phyloP scores from a whole-genome alignment of 2,329 filamentous ascomycete species.

The Nannizzia gypsea region DNA sequence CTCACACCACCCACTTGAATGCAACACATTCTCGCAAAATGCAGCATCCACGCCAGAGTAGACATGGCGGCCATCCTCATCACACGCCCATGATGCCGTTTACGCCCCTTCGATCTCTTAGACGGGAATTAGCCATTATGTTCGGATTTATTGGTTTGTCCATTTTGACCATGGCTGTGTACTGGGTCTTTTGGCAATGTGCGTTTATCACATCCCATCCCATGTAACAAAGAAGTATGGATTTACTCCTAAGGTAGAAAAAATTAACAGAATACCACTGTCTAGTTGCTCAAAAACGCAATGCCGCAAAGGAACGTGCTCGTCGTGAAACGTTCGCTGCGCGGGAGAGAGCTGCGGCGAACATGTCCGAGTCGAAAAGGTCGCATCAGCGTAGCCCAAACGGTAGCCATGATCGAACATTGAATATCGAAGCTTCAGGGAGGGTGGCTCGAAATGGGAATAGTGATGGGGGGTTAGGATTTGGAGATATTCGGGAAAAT shows the following conservation, averaged over 20 bases:
- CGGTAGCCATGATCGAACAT: constrained; percentile 4
- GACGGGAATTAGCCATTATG: constrained; percentile 29
- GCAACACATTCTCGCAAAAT: background rate
- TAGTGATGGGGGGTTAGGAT: constrained; percentile 9
- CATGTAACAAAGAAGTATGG: too few species aligned
- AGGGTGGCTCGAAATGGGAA: constrained; percentile 10
- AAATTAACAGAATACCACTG: background rate
- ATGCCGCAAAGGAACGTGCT: constrained; percentile 21
- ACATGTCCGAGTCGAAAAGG: constrained; percentile 8
- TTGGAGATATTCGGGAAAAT: constrained; percentile 11
- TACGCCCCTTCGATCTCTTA: constrained; percentile 23
- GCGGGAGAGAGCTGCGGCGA: background rate
- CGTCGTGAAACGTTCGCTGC: constrained; percentile 22
- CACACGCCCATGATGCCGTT: constrained; percentile 15
- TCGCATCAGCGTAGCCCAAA: constrained; percentile 1
- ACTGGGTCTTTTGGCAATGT: constrained; percentile 28
- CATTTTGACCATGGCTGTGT: constrained; percentile 24
- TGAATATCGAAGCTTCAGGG: constrained; percentile 3
- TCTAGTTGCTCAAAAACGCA: constrained; percentile 18
- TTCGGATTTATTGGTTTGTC: constrained; percentile 28
- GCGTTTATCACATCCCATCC: constrained; percentile 8
- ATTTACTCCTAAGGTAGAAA: background rate
- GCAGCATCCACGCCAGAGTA: background rate
- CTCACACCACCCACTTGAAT: background rate
- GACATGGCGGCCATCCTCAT: background rate